phyloP scores from a whole-genome alignment of 768 basidiomycete species.

The Pholiota conissans region DNA sequence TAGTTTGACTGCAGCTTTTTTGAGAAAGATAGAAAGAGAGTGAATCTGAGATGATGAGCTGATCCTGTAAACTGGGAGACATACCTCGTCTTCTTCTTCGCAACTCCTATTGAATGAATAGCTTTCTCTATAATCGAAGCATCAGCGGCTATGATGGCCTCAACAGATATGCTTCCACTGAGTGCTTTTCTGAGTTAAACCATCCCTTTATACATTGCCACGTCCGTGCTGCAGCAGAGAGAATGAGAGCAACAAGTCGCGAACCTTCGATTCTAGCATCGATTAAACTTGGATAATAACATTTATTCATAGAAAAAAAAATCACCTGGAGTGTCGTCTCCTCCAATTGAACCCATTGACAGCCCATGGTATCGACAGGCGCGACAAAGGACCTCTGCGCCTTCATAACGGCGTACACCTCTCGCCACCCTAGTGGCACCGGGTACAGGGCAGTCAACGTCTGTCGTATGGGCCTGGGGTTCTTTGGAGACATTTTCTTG shows the following conservation, averaged over 20 bases:
- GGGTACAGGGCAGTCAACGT: constrained; percentile 62
- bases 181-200: constrained; percentile 68
- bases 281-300: neutral
- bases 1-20: constrained; percentile 68
- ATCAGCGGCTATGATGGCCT: constrained; percentile 65
- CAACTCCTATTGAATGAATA: constrained; percentile 91
- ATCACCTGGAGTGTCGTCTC: constrained; percentile 68
- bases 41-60: neutral
- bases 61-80: constrained; percentile 31
- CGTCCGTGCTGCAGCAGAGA: constrained; percentile 96
- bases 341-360: constrained; percentile 64
- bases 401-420: constrained; percentile 71
- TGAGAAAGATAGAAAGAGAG: constrained; percentile 56
- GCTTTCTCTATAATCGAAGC: constrained; percentile 63
- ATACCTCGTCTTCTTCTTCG: constrained; percentile 83
- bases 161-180: constrained; percentile 75
- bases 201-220: constrained; percentile 82
- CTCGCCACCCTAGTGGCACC: constrained; percentile 63
- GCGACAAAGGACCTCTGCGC: constrained; percentile 77
- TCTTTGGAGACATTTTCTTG: constrained; percentile 42
- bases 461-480: constrained; percentile 55
- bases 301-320: constrained; percentile 1
- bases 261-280: constrained; percentile 70
- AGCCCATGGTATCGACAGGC: constrained; percentile 94
- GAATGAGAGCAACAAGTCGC: constrained; percentile 88